Base-by-base conservation (phyloP, 805 yeast species). In the Candida insectorum region DNA sequence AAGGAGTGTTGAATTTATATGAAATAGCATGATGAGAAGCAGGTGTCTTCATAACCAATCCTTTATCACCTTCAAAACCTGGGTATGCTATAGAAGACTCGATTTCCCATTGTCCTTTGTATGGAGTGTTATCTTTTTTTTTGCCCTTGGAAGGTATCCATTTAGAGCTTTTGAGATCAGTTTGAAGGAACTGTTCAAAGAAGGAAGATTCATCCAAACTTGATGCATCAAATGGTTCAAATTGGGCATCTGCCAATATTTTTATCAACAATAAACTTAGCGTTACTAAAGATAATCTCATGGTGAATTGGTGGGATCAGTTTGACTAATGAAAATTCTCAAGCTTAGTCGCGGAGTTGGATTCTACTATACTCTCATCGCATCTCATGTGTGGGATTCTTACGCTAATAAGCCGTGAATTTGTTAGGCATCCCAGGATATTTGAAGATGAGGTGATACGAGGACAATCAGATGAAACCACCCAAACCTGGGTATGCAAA, bases 11-110 rank as follows among this genome's bases (percentile, higher is more conserved):
- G 35, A 89, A 69, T 41, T 66, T 57, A 34, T 77, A 75, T 24
- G 86, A 78, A 46, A 89, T 85, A 26, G 94, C 95, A 55, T 86
- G 88, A 51, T 78, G 85, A 16, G 86, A 81, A 25, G 94, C 88
- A 29, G 79, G 78, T 13, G 81, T 62, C 51, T 81, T 82, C 56
- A 82, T 71, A 4, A 85, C 91, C 34, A 89, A 72, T 5, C 94
- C 95, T 41, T 71, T 69, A 58, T 88, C 96, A 39, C 75, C 74
- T 11, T 49, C 53, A 46, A 77, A 74, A 0, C 82, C 93, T 1
- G 80, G 77, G 48, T 72, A 67, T 19, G 67, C 69, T 7, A 26
- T 31, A 12, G 63, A 42, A 1, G 84, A 56, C 53, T 79, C 85
- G 26, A 88, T 65, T 6, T 63, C 61, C 96, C 96, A 87, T 52